A percentile compares a stretch with the other conserved stretches of the same genome.
phyloP scores from a whole-genome alignment of 2,329 filamentous ascomycete species.

The Zasmidium citrigriseum region DNA sequence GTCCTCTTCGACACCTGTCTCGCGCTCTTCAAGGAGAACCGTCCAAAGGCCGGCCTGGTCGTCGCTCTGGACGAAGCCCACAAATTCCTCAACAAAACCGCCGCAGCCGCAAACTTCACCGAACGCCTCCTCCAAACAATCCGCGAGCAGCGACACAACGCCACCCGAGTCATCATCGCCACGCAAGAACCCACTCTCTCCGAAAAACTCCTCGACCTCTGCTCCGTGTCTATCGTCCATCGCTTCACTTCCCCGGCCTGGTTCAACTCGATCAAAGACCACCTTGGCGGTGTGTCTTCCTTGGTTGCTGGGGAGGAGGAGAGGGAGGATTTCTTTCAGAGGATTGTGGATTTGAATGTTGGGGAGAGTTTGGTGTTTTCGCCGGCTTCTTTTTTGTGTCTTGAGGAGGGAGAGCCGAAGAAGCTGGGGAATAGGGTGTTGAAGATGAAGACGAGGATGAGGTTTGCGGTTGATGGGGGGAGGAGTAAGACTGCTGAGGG shows the following conservation, averaged over 20 bases:
- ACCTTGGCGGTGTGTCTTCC: slow-evolving; percentile 49
- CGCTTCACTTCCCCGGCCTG: slow-evolving; percentile 69
- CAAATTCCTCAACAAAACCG: slow-evolving; percentile 66
- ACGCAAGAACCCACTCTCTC: slow-evolving; percentile 78
- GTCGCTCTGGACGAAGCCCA: slow-evolving; percentile 77
- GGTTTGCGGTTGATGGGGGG: slow-evolving; percentile 31
- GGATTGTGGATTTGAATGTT: slow-evolving; percentile 31
- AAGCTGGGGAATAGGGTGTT: slow-evolving; percentile 27
- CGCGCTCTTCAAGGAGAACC: slow-evolving; percentile 54
- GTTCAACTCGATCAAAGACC: slow-evolving; percentile 50
- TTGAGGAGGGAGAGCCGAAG: slow-evolving; percentile 16
- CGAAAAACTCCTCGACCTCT: slow-evolving; percentile 68
- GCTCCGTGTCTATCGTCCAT: slow-evolving; percentile 71
- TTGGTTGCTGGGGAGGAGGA: slow-evolving; percentile 14
- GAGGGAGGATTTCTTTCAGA: slow-evolving; percentile 27
- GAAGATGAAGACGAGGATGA: slow-evolving; percentile 30
- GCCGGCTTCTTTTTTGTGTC: slow-evolving; percentile 28
- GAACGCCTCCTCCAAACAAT: slow-evolving; percentile 64
- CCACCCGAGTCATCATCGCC: slow-evolving; percentile 66
- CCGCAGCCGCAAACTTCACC: slow-evolving; percentile 61
- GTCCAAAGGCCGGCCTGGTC: slow-evolving; percentile 54
- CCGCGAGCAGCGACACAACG: slow-evolving; percentile 70
- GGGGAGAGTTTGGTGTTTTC: slow-evolving; percentile 38
- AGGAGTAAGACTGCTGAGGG: slow-evolving; percentile 27
- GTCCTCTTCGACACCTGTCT: slow-evolving; percentile 73